Evolutionary conservation across 2,329 filamentous ascomycete genomes (phyloP).

Genomic region (Phyllachora maydis): DNA sequence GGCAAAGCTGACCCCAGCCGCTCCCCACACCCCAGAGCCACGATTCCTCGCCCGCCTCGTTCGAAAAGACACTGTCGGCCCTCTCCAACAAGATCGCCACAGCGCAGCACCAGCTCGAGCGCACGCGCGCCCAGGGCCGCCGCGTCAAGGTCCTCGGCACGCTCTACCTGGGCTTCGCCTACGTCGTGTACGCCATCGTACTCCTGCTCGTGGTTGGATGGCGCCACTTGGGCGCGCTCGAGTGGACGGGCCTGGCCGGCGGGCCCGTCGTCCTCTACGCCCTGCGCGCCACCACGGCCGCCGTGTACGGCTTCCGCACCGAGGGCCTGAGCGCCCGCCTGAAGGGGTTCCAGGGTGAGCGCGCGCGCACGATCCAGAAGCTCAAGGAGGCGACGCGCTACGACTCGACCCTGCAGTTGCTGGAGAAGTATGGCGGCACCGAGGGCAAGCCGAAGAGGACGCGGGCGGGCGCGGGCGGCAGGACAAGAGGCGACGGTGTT

Average conservation of each 20-base stretch:
- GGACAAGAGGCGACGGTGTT: conserved; percentile 1
- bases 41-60: conserved; percentile 68
- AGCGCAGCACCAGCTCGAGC: conserved; percentile 53
- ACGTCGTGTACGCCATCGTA: conserved; percentile 70
- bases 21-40: not conserved
- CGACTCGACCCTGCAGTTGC: conserved; percentile 76
- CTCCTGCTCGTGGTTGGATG: conserved; percentile 70
- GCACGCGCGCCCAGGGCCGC: conserved; percentile 48
- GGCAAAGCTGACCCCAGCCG: not conserved
- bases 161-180: conserved; percentile 76
- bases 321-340: conserved; percentile 46
- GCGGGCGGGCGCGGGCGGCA: conserved; percentile 7
- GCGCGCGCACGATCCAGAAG: conserved; percentile 75
- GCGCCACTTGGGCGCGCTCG: conserved; percentile 51
- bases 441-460: conserved; percentile 23
- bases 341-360: conserved; percentile 56
- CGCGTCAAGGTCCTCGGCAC: conserved; percentile 74
- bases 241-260: conserved; percentile 61
- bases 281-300: conserved; percentile 42
- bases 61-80: conserved; percentile 74
- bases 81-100: conserved; percentile 68
- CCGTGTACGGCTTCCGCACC: conserved; percentile 68
- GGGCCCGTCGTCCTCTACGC: conserved; percentile 69
- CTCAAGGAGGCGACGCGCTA: conserved; percentile 92
- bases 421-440: conserved; percentile 78